A percentile compares a stretch with the other conserved stretches of the same genome.
Evolutionary conservation across 2,329 filamentous ascomycete species (phyloP).

Genomic region (Colletotrichum chrysophilum): DNA sequence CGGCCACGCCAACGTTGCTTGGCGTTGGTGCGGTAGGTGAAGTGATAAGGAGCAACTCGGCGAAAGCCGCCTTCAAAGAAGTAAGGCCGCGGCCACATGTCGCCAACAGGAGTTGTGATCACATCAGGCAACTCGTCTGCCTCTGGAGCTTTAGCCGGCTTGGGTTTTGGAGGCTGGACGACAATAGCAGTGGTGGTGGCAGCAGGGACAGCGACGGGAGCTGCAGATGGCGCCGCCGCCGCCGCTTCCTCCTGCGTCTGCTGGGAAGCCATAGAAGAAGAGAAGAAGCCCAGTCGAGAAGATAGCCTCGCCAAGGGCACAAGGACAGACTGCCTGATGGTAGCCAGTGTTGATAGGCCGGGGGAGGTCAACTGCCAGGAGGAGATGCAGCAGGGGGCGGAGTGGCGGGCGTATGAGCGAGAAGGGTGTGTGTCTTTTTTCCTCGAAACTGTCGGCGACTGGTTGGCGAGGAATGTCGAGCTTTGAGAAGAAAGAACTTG

Average conservation of each 20-base stretch:
- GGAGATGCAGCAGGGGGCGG: neutral
- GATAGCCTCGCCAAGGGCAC: constrained; percentile 10
- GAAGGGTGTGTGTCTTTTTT: neutral
- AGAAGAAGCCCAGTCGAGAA: neutral
- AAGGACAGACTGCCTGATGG: neutral
- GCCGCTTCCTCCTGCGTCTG: neutral
- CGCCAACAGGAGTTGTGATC: constrained; percentile 37
- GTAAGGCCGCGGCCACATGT: constrained; percentile 70
- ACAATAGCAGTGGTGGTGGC: neutral
- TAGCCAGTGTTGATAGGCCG: constrained; percentile 11
- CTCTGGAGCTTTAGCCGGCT: neutral
- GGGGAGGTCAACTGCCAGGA: neutral
- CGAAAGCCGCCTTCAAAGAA: constrained; percentile 83
- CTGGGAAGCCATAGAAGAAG: constrained; percentile 4
- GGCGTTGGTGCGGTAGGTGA: constrained; percentile 92
- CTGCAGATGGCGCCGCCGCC: neutral
- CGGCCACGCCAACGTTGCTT: constrained; percentile 92
- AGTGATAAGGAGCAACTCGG: constrained; percentile 86
- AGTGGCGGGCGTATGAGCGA: neutral
- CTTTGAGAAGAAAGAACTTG: neutral
- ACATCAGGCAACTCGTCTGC: constrained; percentile 16
- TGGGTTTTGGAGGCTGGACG: neutral
- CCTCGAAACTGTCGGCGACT: neutral
- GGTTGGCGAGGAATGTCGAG: neutral
- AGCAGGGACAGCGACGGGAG: neutral